These are phyloP conservation scores for Knufia fluminis DNA, from an alignment of 2,329 filamentous ascomycete species.

Conservation along the genomic window DNA sequence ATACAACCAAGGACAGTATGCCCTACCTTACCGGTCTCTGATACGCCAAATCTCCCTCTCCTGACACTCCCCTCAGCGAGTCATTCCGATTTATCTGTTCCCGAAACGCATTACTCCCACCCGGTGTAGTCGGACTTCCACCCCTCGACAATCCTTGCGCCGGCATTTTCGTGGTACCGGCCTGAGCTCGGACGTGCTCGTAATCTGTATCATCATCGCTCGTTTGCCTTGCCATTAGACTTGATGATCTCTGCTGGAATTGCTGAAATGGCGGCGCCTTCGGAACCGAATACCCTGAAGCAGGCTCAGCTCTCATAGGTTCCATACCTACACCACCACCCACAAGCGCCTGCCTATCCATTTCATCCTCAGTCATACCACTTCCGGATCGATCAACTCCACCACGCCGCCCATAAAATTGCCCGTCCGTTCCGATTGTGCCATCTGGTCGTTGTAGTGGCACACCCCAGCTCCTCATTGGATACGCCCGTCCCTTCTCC, in stretches of 20 bases:
- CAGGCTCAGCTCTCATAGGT: background rate
- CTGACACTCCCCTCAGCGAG: conserved; percentile 2
- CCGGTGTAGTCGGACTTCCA: background rate
- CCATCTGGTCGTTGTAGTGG: conserved; percentile 13
- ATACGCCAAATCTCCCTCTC: conserved; percentile 8
- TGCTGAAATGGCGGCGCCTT: conserved; percentile 3
- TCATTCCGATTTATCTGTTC: conserved; percentile 14
- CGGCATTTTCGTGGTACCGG: background rate
- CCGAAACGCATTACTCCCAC: conserved; percentile 14
- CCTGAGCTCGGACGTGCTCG: conserved; percentile 2
- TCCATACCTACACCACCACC: conserved; percentile 6
- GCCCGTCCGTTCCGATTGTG: conserved; percentile 9
- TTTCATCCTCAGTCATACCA: conserved; percentile 11
- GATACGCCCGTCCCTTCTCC: conserved; percentile 51
- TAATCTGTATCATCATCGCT: conserved; percentile 15
- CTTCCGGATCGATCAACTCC: conserved; percentile 11
- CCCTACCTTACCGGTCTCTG: conserved; percentile 1
- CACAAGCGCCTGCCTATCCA: conserved; percentile 10
- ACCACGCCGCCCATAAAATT: conserved; percentile 11
- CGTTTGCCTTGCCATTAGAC: conserved; percentile 1
- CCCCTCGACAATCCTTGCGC: background rate
- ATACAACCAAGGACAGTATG: too few species aligned
- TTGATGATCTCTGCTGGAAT: conserved; percentile 2
- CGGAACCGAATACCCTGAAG: conserved; percentile 5
- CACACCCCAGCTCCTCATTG: conserved; percentile 49